These are phyloP conservation scores for Cyclospora cayetanensis DNA, from an alignment of 169 alveolate species.

Conservation along the genomic window DNA sequence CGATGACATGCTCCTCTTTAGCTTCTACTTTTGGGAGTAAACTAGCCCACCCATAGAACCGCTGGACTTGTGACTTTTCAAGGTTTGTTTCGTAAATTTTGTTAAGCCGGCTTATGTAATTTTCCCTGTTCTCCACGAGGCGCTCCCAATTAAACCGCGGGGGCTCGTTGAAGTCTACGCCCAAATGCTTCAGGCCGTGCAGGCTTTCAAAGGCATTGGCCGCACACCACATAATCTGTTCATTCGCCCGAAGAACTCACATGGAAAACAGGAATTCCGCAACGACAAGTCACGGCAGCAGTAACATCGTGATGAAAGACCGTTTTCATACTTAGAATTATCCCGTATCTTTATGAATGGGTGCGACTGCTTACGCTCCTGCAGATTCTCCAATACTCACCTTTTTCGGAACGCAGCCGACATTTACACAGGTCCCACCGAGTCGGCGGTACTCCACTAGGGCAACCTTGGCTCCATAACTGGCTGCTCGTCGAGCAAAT, in stretches of 20 bases:
- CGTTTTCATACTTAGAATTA: too few species aligned
- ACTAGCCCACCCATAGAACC: slow-evolving; percentile 77
- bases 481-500: slow-evolving; percentile 74
- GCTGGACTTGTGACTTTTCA: slow-evolving; percentile 70
- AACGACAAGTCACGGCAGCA: not conserved
- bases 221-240: slow-evolving; percentile 86
- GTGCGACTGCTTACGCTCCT: too few species aligned
- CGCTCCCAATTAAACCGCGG: slow-evolving; percentile 73
- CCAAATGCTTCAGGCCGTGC: slow-evolving; percentile 80
- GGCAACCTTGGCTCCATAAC: slow-evolving; percentile 84
- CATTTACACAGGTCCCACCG: slow-evolving; percentile 96
- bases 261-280: too few species aligned
- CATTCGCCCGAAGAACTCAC: not conserved
- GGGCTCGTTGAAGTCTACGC: slow-evolving; percentile 70
- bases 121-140: slow-evolving; percentile 82
- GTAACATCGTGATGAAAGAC: too few species aligned
- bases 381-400: too few species aligned
- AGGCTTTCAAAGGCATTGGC: slow-evolving; percentile 83
- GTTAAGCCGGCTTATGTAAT: slow-evolving; percentile 83
- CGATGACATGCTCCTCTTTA: not conserved
- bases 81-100: slow-evolving; percentile 83
- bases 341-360: too few species aligned
- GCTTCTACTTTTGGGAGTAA: slow-evolving; percentile 36
- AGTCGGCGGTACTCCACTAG: slow-evolving; percentile 84
- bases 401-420: slow-evolving; percentile 97